phyloP scores from a whole-genome alignment of 495 filamentous ascomycete species.

The Penicillium odoratum region DNA sequence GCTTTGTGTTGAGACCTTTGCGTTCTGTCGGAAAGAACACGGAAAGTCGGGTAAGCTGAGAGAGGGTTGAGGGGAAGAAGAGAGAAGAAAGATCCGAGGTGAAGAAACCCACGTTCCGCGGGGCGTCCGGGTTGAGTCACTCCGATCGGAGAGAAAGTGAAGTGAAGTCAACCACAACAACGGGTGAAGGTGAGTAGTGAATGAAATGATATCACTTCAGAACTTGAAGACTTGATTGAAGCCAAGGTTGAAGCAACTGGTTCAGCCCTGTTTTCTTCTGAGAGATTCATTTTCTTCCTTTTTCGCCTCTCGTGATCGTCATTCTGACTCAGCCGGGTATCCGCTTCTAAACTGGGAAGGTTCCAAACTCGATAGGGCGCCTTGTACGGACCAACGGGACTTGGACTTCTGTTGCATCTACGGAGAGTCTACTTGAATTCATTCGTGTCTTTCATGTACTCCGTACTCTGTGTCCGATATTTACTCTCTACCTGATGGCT shows the following conservation, averaged over 20 bases:
- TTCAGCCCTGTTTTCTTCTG: not conserved
- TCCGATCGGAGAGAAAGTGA: conserved; percentile 1
- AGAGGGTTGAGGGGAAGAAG: conserved; percentile 15
- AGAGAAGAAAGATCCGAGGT: conserved; percentile 9
- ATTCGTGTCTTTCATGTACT: too few relatives aligned
- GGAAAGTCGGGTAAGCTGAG: not conserved
- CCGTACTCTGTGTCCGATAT: not conserved
- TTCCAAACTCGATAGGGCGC: not conserved
- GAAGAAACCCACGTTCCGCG: conserved; percentile 24
- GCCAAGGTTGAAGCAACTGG: not conserved
- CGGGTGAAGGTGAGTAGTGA: not conserved
- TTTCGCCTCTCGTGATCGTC: conserved; percentile 6
- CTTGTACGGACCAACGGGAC: not conserved
- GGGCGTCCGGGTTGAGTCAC: conserved; percentile 34
- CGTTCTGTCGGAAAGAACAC: not conserved
- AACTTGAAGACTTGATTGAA: not conserved
- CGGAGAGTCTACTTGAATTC: not conserved
- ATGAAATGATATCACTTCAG: not conserved
- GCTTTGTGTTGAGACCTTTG: not conserved
- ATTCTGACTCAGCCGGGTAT: conserved; percentile 8
- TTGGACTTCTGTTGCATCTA: not conserved
- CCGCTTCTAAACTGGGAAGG: not conserved
- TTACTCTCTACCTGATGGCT: not conserved
- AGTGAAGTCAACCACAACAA: not conserved
- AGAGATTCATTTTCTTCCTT: not conserved